These are phyloP conservation scores for Rhizophora apiculata DNA, from an alignment of 345 rosid species.

Conservation along the genomic window DNA sequence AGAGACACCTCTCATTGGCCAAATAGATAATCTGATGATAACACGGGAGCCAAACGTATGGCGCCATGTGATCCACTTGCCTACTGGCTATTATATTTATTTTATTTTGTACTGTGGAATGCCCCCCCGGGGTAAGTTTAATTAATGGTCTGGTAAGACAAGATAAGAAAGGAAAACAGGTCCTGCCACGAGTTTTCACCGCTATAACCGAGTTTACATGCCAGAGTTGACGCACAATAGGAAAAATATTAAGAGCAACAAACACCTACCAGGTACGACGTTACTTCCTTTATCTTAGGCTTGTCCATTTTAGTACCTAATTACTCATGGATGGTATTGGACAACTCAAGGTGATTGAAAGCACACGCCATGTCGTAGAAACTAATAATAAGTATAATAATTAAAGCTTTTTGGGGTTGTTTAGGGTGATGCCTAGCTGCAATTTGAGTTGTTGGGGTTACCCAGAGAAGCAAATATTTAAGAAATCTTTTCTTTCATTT, in stretches of 20 bases:
- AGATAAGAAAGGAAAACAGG: too few relatives aligned
- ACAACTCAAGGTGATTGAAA: conserved; percentile 40
- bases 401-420: background rate
- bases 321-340: background rate
- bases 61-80: too few relatives aligned
- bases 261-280: background rate
- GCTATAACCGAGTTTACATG: background rate
- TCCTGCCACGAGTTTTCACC: too few relatives aligned
- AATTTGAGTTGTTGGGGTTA: conserved; percentile 1
- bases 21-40: too few relatives aligned
- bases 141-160: too few relatives aligned
- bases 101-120: too few relatives aligned
- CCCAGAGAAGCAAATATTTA: conserved; percentile 1
- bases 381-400: background rate
- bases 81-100: too few relatives aligned
- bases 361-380: conserved; percentile 23
- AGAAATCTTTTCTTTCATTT: background rate
- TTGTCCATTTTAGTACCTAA: conserved; percentile 28
- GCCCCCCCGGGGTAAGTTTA: too few relatives aligned
- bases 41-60: too few relatives aligned
- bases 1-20: background rate
- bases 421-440: conserved; percentile 7
- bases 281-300: background rate
- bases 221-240: conserved; percentile 4
- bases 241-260: background rate